Evolutionary conservation across 257 asterid genomes (phyloP), one percentile per base, ranked within the genome.

Genomic region (Leonotis leonurus): DNA sequence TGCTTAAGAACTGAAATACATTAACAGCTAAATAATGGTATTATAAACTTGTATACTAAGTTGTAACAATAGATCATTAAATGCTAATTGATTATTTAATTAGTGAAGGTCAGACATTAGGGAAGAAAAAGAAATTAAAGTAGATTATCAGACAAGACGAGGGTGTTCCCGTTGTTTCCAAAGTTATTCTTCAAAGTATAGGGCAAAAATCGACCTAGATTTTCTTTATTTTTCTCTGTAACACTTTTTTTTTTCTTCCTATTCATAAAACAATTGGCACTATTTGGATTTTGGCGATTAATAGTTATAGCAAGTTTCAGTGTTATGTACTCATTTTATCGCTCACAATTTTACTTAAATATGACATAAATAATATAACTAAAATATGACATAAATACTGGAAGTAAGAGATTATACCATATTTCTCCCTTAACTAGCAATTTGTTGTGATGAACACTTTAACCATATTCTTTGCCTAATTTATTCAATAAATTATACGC

Each of bases 161-260:
- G 78, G n/a, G n/a, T n/a, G n/a, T n/a, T 72, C 64, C 69, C 87
- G 85, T 77, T 70, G 77, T 64, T 70, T 70, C 72, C 84, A 60
- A 76, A 69, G 86, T 43, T 63, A 22, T 69, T 49, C n/a, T n/a
- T n/a, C n/a, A n/a, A n/a, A n/a, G n/a, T n/a, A n/a, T n/a, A n/a
- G n/a, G n/a, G n/a, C n/a, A n/a, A n/a, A n/a, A n/a, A n/a, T n/a
- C n/a, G n/a, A n/a, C n/a, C n/a, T n/a, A n/a, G n/a, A n/a, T n/a
- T n/a, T n/a, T n/a, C n/a, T n/a, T n/a, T n/a, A n/a, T n/a, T n/a
- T n/a, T n/a, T n/a, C n/a, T n/a, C n/a, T n/a, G n/a, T n/a, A n/a
- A n/a, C n/a, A n/a, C 58, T 69, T 48, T 8, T 46, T 1, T 53
- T 53, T 24, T 8, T 1, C 13, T 27, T 29, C 7, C 14, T 8